These are phyloP conservation scores for Melaleuca alternifolia DNA, from an alignment of 345 rosid genomes.

Conservation along the genomic window DNA sequence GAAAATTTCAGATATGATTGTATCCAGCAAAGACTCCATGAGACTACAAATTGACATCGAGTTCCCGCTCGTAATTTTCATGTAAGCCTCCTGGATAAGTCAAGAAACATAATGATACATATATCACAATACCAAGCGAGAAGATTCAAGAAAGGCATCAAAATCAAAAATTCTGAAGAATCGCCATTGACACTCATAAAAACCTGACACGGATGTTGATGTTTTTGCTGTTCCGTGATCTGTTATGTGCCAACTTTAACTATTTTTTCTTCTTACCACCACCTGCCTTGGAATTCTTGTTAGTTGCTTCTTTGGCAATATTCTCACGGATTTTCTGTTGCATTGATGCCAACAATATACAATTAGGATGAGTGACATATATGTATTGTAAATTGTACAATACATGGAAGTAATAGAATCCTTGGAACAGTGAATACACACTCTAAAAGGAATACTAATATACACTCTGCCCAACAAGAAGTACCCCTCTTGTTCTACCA, in stretches of 20 bases:
- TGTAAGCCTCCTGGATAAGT: no score
- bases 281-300: neutral
- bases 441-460: neutral
- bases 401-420: neutral
- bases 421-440: neutral
- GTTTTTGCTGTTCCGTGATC: neutral
- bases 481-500: neutral
- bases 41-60: neutral
- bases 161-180: no score
- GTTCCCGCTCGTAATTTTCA: neutral
- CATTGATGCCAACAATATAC: neutral
- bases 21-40: conserved; percentile 23
- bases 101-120: no score
- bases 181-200: no score
- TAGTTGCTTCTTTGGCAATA: neutral
- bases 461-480: neutral
- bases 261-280: neutral
- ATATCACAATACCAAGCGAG: no score
- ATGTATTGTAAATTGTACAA: no score
- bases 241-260: neutral
- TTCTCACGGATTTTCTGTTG: neutral
- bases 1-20: no score
- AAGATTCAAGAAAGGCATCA: no score
- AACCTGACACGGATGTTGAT: no score
- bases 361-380: neutral